phyloP scores from a whole-genome alignment of 441 rosid species.

The Kokia cookei region DNA sequence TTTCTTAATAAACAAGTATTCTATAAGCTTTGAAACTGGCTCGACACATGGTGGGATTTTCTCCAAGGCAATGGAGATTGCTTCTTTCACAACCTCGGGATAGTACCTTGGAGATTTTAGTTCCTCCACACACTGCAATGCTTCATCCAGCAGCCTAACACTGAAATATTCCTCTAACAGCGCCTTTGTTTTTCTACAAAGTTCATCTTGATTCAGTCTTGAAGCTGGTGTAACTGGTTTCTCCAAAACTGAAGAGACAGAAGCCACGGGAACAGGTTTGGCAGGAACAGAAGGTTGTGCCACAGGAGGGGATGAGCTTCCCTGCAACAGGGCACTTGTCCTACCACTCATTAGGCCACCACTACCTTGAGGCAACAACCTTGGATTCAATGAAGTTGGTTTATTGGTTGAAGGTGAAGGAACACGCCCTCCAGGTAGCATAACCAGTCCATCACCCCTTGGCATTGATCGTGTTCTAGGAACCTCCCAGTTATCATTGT shows the following conservation, averaged over 20 bases:
- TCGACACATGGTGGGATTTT: constrained; percentile 65
- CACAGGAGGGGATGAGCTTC: constrained; percentile 25
- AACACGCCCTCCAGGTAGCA: constrained; percentile 37
- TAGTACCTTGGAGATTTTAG: constrained; percentile 59
- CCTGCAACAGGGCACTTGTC: constrained; percentile 74
- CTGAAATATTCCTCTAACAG: constrained; percentile 73
- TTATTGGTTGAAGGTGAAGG: constrained; percentile 36
- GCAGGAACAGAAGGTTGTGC: constrained; percentile 18
- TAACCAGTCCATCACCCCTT: constrained; percentile 55
- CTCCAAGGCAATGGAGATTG: constrained; percentile 64
- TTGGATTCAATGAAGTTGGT: constrained; percentile 47
- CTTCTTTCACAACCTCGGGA: constrained; percentile 80
- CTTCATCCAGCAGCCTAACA: constrained; percentile 58
- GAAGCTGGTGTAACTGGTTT: constrained; percentile 36
- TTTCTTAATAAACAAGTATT: constrained; percentile 41
- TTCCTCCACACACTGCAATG: constrained; percentile 67
- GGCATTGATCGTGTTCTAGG: constrained; percentile 65
- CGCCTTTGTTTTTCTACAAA: constrained; percentile 48
- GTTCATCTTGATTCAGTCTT: constrained; percentile 38
- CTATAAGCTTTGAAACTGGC: constrained; percentile 47
- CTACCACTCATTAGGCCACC: constrained; percentile 54
- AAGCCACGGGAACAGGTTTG: constrained; percentile 10
- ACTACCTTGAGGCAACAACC: constrained; percentile 71
- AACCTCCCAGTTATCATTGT: constrained; percentile 78
- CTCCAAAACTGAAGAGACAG: constrained; percentile 12